Percentiles rank a stretch among this genome's conserved stretches.
Evolutionary conservation across 2,329 filamentous ascomycete genomes (phyloP).

Genomic region (Talaromyces sp.): DNA sequence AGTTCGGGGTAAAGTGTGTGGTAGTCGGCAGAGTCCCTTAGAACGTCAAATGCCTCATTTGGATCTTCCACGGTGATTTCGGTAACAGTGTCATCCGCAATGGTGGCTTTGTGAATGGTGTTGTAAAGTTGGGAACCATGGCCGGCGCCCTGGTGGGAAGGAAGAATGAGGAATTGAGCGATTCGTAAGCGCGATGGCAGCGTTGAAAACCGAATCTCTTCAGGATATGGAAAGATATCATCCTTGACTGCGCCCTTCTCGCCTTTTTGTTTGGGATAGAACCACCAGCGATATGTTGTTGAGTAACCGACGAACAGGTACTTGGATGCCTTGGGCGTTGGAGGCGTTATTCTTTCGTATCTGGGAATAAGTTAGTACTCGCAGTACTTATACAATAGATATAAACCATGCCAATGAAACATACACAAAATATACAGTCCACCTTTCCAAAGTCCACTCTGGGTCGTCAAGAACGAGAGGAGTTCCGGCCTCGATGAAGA

Average conservation of each 20-base stretch:
- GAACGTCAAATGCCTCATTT: slow-evolving; percentile 64
- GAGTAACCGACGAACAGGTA: slow-evolving; percentile 86
- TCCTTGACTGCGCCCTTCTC: slow-evolving; percentile 38
- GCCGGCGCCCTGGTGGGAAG: slow-evolving; percentile 76
- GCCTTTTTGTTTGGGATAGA: slow-evolving; percentile 35
- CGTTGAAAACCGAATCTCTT: slow-evolving; percentile 47
- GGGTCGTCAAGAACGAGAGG: slow-evolving; percentile 67
- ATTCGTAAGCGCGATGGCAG: slow-evolving; percentile 77
- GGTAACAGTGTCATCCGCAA: slow-evolving; percentile 62
- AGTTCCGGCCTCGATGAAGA: slow-evolving; percentile 92
- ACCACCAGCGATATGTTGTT: slow-evolving; percentile 84
- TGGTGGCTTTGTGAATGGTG: slow-evolving; percentile 67
- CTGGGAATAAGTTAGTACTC: slow-evolving; percentile 24
- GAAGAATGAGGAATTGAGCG: slow-evolving; percentile 88
- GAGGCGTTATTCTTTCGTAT: slow-evolving; percentile 52
- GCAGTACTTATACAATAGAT: neutral
- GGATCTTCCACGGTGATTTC: slow-evolving; percentile 95
- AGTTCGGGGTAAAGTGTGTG: slow-evolving; percentile 51
- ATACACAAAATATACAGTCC: slow-evolving; percentile 88
- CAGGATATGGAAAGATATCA: slow-evolving; percentile 41
- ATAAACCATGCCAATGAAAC: neutral
- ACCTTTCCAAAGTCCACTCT: slow-evolving; percentile 71
- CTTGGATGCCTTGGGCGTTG: slow-evolving; percentile 46
- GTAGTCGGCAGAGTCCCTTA: slow-evolving; percentile 60
- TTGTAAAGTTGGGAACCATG: slow-evolving; percentile 78